phyloP scores from a whole-genome alignment of 768 basidiomycete genomes.

The Podaxis sp. region DNA sequence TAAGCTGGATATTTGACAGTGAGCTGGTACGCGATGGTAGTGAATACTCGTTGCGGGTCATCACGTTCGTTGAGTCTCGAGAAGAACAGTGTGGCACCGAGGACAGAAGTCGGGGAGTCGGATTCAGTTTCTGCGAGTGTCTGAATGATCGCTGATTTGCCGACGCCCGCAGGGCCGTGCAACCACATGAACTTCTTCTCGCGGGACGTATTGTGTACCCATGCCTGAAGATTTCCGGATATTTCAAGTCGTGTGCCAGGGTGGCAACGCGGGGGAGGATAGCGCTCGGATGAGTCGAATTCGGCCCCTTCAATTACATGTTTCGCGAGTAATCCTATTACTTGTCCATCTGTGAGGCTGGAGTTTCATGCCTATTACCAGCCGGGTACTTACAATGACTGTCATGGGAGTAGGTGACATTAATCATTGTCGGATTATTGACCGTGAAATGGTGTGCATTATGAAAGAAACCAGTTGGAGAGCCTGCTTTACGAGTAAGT shows the following conservation, averaged over 20 bases:
- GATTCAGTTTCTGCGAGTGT: not conserved
- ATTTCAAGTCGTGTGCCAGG: constrained; percentile 1
- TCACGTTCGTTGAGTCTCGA: constrained; percentile 12
- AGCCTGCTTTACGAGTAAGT: not conserved
- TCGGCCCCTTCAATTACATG: not conserved
- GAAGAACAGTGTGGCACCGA: constrained; percentile 23
- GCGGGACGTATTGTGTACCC: not conserved
- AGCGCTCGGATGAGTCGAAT: constrained; percentile 9
- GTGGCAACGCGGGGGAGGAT: constrained; percentile 1
- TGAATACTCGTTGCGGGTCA: constrained; percentile 16
- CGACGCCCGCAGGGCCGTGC: constrained; percentile 5
- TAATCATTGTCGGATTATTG: not conserved
- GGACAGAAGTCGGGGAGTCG: not conserved
- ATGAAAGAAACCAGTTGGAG: not conserved
- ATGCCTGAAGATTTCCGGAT: not conserved
- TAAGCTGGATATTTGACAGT: constrained; percentile 11
- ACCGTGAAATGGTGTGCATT: not conserved
- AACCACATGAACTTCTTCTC: not conserved
- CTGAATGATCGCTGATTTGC: constrained; percentile 15
- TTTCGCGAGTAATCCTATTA: not conserved
- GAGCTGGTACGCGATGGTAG: constrained; percentile 25
- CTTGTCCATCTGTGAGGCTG: not conserved
- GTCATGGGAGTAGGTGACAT: not conserved
- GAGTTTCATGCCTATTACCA: not conserved
- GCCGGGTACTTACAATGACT: not conserved